Conservation (phyloP, 257 asterid species). For the Forsythia suspensa region DNA sequence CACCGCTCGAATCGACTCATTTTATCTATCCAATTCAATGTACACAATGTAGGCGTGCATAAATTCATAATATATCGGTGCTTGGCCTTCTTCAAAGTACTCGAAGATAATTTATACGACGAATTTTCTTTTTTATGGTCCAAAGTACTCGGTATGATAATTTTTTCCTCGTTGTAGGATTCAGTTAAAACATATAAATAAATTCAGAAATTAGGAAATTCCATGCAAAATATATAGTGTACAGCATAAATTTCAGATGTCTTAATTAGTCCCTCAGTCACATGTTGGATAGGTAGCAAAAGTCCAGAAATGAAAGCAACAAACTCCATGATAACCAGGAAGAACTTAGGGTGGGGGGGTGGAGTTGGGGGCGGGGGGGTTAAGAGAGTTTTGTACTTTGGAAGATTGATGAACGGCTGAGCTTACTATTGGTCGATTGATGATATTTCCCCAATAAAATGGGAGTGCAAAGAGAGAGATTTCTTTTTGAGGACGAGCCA, state of each 20-base stretch:
- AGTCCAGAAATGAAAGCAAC: constrained; percentile 2
- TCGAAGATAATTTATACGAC: no score
- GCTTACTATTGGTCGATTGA: background rate
- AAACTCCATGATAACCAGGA: constrained; percentile 4
- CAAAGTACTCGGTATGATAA: no score
- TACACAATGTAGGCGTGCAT: no score
- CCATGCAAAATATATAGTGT: background rate
- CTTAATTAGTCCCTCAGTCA: constrained; percentile 17
- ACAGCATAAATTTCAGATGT: background rate
- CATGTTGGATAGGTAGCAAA: background rate
- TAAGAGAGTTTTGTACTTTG: background rate
- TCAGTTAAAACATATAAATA: background rate
- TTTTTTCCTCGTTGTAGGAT: no score
- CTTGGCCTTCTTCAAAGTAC: no score
- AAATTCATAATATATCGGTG: no score
- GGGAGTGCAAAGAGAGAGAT: background rate
- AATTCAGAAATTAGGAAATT: background rate
- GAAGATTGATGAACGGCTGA: background rate
- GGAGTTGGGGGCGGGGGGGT: background rate
- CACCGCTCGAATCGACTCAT: background rate
- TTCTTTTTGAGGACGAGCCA: background rate
- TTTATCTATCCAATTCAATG: background rate
- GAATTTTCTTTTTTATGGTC: no score
- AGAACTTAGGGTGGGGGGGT: background rate
- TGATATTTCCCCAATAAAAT: background rate